Conservation (phyloP, 495 filamentous ascomycete species). For the Friedmanniomyces simplex region DNA sequence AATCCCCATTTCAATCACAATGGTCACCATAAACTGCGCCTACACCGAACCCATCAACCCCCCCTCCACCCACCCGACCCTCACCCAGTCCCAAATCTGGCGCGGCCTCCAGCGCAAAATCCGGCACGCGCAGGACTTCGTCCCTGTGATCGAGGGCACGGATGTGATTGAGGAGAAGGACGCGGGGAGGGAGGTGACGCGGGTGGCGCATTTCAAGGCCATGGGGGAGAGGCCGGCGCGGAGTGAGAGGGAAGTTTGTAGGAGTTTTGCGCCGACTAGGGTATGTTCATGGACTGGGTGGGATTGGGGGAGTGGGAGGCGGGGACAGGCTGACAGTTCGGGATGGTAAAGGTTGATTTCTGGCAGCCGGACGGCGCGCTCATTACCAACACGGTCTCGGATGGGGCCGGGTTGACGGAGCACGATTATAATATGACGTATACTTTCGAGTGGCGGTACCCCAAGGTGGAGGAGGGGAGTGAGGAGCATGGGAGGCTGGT, state of each 20-base stretch:
- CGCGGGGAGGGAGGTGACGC: constrained; percentile 22
- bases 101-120: constrained; percentile 41
- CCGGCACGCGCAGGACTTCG: constrained; percentile 41
- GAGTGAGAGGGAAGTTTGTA: constrained; percentile 16
- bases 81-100: constrained; percentile 42
- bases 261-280: constrained; percentile 21
- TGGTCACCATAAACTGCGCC: constrained; percentile 37
- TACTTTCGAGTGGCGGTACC: constrained; percentile 43
- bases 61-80: constrained; percentile 29
- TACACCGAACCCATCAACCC: constrained; percentile 47
- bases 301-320: no score
- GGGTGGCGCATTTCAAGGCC: constrained; percentile 13
- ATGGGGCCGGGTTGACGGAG: constrained; percentile 35
- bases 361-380: constrained; percentile 25
- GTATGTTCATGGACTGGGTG: no score
- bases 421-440: constrained; percentile 43
- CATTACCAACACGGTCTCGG: constrained; percentile 42
- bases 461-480: constrained; percentile 29
- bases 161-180: constrained; percentile 33
- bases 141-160: constrained; percentile 38
- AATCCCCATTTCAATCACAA: neutral
- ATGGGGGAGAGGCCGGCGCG: neutral
- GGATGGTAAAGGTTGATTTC: constrained; percentile 26
- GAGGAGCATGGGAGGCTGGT: constrained; percentile 23
- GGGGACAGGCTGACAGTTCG: neutral